Percentiles rank a stretch among this genome's conserved stretches.
Conservation (phyloP, 179 eudicot genomes). For the Camellia oleifera region DNA sequence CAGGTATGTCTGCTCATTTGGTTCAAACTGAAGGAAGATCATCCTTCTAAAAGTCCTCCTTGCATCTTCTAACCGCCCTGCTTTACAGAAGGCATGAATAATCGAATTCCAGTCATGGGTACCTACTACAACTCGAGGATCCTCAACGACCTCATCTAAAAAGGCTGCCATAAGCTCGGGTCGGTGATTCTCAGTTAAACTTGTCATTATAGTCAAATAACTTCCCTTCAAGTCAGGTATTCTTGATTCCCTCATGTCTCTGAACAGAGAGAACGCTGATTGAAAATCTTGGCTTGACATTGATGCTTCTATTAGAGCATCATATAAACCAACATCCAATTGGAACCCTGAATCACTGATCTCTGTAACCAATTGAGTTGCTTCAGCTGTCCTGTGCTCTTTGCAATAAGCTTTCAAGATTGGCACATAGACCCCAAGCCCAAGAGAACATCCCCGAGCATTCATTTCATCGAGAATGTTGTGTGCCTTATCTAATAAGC, state of each 20-base stretch:
- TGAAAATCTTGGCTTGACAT: conserved; percentile 95
- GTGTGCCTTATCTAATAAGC: conserved; percentile 76
- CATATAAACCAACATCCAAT: conserved; percentile 62
- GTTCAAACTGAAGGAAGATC: conserved; percentile 74
- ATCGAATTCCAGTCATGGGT: conserved; percentile 98
- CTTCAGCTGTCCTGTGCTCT: conserved; percentile 84
- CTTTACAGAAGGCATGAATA: conserved; percentile 87
- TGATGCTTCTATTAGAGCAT: conserved; percentile 72
- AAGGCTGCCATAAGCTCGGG: conserved; percentile 98
- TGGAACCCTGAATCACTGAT: conserved; percentile 58
- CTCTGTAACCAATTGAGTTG: conserved; percentile 75
- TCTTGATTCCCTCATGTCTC: conserved; percentile 89
- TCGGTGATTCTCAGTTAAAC: conserved; percentile 82
- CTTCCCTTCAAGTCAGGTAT: conserved; percentile 64
- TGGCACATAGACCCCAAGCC: conserved; percentile 82
- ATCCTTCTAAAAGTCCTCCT: conserved; percentile 86
- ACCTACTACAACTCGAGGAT: conserved; percentile 77
- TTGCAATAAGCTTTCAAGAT: conserved; percentile 77
- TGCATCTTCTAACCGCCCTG: conserved; percentile 87
- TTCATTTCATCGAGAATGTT: conserved; percentile 76
- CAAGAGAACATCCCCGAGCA: conserved; percentile 55
- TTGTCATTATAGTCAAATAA: conserved; percentile 93
- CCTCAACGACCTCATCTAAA: conserved; percentile 88
- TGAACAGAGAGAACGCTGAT: conserved; percentile 81
- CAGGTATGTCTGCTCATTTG: conserved; percentile 82